Base-by-base conservation (phyloP, 331 rosid species). In the Acacia pycnantha region DNA sequence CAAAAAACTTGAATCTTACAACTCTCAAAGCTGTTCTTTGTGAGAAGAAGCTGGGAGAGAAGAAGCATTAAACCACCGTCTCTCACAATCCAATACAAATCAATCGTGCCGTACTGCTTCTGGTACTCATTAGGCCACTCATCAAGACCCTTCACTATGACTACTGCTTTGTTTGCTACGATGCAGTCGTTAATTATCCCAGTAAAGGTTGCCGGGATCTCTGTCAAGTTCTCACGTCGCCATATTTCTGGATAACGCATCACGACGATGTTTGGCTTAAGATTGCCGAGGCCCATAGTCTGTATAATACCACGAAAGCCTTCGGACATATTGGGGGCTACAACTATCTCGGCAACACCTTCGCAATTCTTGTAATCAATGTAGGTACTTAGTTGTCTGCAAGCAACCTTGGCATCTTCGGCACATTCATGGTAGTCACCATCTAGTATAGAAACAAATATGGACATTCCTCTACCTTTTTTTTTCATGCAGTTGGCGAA, bases 61-160 rank as follows among this genome's bases (percentile, higher is more conserved):
- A 96, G 98, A 58, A 96, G 93, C 99, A 96, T 96, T 71, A 96
- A 97, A 74, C 99, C 99, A 15, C 99, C 99, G 67, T 96, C 99
- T 85, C 98, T 92, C 75, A 96, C 99, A 41, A 96, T 96, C 99
- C 99, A 96, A 77, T 96, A 96, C 89, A 96, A 82, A 82, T 96
- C 99, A 77, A 96, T 96, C 0, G 98, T 92, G 22, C 99, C 99
- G 40, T 96, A 96, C 87, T 96, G 99, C 88, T 88, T 96, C 83
- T 96, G 99, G 84, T 89, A 96, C 88, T 83, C 97, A 73, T 96
- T 96, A 29, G 99, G 99, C 99, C 99, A 96, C 79, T 96, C 99
- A 54, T 96, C 99, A 47, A 96, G 95, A 82, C 99, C 99, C 84
- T 96, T 96, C 44, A 96, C 94, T 68, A 96, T 94, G 62, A 96